Evolutionary conservation across 352 stramenopile genomes (phyloP).

Genomic region (Phytophthora podocarpi): DNA sequence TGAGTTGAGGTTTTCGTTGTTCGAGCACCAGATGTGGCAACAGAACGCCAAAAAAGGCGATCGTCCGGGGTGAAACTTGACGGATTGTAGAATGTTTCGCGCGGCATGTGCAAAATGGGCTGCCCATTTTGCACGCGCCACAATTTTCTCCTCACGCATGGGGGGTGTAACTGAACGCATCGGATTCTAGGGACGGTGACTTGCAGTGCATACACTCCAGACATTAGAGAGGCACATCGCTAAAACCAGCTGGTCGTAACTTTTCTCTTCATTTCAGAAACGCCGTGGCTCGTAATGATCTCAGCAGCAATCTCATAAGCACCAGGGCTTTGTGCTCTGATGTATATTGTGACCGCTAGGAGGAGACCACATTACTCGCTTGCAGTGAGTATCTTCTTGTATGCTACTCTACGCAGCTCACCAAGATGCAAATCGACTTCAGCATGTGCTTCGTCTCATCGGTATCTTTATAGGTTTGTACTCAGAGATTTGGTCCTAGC

Average conservation of each 20-base stretch:
- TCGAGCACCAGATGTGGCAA: conserved; percentile 9
- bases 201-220: not conserved
- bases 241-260: conserved; percentile 16
- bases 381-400: too few species aligned
- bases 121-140: not conserved
- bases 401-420: too few species aligned
- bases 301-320: too few species aligned
- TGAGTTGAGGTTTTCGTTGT: conserved; percentile 30
- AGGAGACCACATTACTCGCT: too few species aligned
- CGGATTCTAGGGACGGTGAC: conserved; percentile 15
- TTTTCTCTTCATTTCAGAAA: not conserved
- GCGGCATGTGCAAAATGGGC: not conserved
- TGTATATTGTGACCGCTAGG: not conserved
- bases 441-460: too few species aligned
- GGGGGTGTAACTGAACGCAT: conserved; percentile 7
- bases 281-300: too few species aligned
- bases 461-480: too few species aligned
- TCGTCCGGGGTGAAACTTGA: conserved; percentile 20
- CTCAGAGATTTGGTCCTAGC: too few species aligned
- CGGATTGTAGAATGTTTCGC: conserved; percentile 19
- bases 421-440: too few species aligned
- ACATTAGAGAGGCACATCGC: conserved; percentile 3
- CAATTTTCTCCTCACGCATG: too few species aligned
- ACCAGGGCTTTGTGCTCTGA: not conserved
- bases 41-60: conserved; percentile 7